Conservation (phyloP, 768 basidiomycete genomes). For the Leucocoprinus birnbaumii region DNA sequence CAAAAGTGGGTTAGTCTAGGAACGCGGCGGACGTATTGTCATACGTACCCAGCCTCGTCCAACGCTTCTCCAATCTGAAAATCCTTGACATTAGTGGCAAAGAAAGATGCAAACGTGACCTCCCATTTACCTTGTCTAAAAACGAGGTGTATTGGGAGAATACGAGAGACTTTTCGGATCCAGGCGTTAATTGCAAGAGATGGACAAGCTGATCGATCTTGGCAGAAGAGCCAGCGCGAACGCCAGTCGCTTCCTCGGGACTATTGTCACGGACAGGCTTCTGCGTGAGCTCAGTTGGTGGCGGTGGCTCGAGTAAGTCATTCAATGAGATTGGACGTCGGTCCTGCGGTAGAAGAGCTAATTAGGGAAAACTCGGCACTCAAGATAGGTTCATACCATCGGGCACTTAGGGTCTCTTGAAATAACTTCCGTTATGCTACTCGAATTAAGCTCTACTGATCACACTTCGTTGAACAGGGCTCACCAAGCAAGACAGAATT, state of each 20-base stretch:
- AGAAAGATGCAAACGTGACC: not conserved
- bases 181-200: slow-evolving; percentile 65
- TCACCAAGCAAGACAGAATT: slow-evolving; percentile 72
- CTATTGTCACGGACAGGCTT: slow-evolving; percentile 39
- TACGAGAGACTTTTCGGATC: slow-evolving; percentile 76
- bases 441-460: not conserved
- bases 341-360: slow-evolving; percentile 44
- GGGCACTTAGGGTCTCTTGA: slow-evolving; percentile 75
- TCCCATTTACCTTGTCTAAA: slow-evolving; percentile 61
- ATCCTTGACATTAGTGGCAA: not conserved
- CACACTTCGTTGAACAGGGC: slow-evolving; percentile 9
- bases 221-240: slow-evolving; percentile 63
- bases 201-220: slow-evolving; percentile 83
- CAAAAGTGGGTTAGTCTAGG: not conserved
- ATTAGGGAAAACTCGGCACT: not conserved
- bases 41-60: slow-evolving; percentile 56
- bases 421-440: slow-evolving; percentile 69
- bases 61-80: slow-evolving; percentile 61
- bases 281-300: slow-evolving; percentile 70
- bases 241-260: slow-evolving; percentile 34
- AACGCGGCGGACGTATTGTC: not conserved
- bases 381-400: slow-evolving; percentile 47
- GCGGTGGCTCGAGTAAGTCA: slow-evolving; percentile 61
- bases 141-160: slow-evolving; percentile 91
- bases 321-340: slow-evolving; percentile 54